Evolutionary conservation across 2,329 filamentous ascomycete genomes (phyloP), one percentile per base, ranked within the genome.

Genomic region (Pestalotiopsis sp.): DNA sequence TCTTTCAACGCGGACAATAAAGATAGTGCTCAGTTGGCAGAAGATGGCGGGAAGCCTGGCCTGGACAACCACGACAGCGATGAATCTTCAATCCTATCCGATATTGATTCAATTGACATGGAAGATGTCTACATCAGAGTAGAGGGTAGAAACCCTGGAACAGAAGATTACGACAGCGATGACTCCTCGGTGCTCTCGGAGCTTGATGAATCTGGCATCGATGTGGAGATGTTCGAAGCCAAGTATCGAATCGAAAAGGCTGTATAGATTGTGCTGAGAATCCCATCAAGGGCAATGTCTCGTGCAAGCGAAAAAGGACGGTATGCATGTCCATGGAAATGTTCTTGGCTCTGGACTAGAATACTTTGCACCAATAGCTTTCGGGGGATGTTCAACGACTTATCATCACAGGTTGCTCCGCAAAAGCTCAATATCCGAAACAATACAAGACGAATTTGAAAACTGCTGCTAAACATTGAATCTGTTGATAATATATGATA

Each of bases 121-220:
- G 63, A 68, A 4, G 13, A 36, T 62, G 17, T 23, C 20, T 14
- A 27, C 14, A 4, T 20, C 14, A n/a, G 4, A 31, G 61, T 27
- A 17, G 20, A 45, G n/a, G 27, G 5, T 9, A 31, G 13, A 9
- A n/a, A 62, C 9, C 5, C 12, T 62, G 31, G 36, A 4, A 62
- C 3, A 4, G 17, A 57, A 13, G 63, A 38, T 12, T 25, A 66
- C 17, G 63, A 66, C 25, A 45, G 52, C 17, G 25, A 56, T 4
- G 63, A 66, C 20, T 14, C 56, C 12, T 56, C 58, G 11, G 36
- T 66, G 20, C 56, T 68, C 17, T 68, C 67, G 7, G 63, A 66
- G 27, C 63, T 68, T 25, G 67, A 66, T 41, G 64, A 65, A 20
- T 56, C 56, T 13, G 63, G 31, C 49, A 13, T 68, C 9, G 63